Evolutionary conservation across 225 moss, liverwort and hornwort genomes (phyloP).

Genomic region (Straminergon stramineum): DNA sequence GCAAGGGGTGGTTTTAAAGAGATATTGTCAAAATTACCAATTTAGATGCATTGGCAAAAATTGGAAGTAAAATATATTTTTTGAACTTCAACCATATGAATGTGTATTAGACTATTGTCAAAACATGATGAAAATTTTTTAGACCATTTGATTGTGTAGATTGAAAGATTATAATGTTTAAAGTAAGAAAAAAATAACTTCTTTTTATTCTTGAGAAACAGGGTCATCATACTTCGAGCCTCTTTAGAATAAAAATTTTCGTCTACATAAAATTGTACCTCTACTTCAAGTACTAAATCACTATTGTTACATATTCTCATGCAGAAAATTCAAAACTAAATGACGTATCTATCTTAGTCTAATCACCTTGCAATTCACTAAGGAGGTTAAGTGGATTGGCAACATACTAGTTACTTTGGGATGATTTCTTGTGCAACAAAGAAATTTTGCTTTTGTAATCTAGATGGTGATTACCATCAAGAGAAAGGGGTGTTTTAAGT

Average conservation of each 20-base stretch:
- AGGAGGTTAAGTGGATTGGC: accelerated
- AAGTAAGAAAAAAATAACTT: neutral
- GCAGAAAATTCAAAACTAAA: neutral
- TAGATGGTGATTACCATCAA: accelerated
- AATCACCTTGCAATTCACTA: neutral
- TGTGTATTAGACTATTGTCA: neutral
- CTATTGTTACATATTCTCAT: too few species aligned
- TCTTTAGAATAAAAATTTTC: accelerated
- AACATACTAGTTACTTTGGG: neutral
- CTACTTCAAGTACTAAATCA: neutral
- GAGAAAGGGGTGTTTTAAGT: too few species aligned
- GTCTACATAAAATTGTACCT: neutral
- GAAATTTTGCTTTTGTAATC: neutral
- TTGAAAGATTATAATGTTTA: neutral
- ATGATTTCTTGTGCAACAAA: neutral
- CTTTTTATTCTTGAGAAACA: neutral
- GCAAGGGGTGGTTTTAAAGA: accelerated
- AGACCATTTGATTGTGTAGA: neutral
- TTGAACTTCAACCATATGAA: neutral
- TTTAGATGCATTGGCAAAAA: neutral
- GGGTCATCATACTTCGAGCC: accelerated
- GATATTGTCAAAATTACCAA: neutral
- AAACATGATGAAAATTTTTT: neutral
- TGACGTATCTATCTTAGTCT: too few species aligned
- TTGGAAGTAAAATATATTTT: neutral